Evolutionary conservation across 75 land plant genomes (phyloP), one percentile per base, ranked within the genome.

Genomic region (Chamaecyparis obtusa): DNA sequence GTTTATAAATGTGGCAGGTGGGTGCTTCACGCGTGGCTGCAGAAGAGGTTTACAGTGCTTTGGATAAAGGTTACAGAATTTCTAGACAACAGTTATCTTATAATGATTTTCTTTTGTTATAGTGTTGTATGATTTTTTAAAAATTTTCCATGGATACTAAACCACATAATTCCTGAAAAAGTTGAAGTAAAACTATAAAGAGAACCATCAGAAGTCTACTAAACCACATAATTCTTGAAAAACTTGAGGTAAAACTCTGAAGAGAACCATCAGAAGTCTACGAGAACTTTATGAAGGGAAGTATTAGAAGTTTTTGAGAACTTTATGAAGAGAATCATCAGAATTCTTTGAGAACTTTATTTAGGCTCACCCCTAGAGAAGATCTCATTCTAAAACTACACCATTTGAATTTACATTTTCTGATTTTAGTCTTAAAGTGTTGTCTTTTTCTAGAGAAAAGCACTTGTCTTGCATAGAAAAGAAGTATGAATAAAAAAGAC

Each of bases 1-100:
- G 36, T 79, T 88, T 33, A 44, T 8, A 74, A 48, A 85, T 84
- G 69, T 86, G 54, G 37, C 87, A 96, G 97, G 97, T 96, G 19
- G 96, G 92, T 41, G 95, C 90, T 77, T 87, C 92, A 7, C 94
- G 89, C 85, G 94, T 93, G 9, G 91, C 88, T 35, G 93, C 90
- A 1, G 98, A 95, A 89, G 97, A 95, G 56, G 72, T 91, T 21
- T 95, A 92, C 60, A 24, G 48, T n/a, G n/a, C 51, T 44, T 80
- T 80, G 83, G 11, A 44, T 80, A 80, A 80, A 80, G 83, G 83
- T 80, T 13, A 80, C 35, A 19, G 13, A 80, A 80, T 79, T 43
- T 41, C 48, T 79, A 79, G 82, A 79, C 48, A 19, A 79, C 10
- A 27, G 30, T 27, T 80, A 44, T 44, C 21, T 10, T 24, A 37